These are phyloP conservation scores for Byssochlamys sp. DNA, from an alignment of 2,329 filamentous ascomycete species.

Conservation along the genomic window DNA sequence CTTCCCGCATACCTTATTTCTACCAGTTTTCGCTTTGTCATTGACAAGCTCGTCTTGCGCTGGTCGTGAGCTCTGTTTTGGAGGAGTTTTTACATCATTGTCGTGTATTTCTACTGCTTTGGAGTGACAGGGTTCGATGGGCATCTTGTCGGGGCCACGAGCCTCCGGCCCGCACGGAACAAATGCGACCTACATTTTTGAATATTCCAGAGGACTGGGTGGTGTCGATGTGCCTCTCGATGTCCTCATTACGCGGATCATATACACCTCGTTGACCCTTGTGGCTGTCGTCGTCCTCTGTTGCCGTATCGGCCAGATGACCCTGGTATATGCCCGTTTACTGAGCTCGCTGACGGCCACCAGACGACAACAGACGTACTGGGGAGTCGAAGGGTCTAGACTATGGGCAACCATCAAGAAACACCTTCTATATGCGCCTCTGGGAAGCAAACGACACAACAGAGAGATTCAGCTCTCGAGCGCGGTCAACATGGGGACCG, in stretches of 20 bases:
- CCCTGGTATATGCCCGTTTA: slow-evolving; percentile 36
- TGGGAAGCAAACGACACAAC: slow-evolving; percentile 68
- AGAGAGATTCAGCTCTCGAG: slow-evolving; percentile 59
- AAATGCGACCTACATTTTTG: slow-evolving; percentile 32
- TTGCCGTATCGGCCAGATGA: slow-evolving; percentile 34
- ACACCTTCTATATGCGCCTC: slow-evolving; percentile 50
- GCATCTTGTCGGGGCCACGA: slow-evolving; percentile 3
- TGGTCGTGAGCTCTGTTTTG: neutral
- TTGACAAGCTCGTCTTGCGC: neutral
- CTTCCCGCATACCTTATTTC: neutral
- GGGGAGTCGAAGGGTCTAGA: slow-evolving; percentile 32
- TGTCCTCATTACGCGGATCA: slow-evolving; percentile 29
- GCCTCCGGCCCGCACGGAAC: slow-evolving; percentile 15
- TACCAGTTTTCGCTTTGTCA: neutral
- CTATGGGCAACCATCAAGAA: slow-evolving; percentile 39
- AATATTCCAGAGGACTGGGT: slow-evolving; percentile 30
- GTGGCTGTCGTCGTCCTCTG: slow-evolving; percentile 30
- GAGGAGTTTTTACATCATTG: neutral
- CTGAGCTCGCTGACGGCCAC: slow-evolving; percentile 31
- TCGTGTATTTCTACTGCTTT: neutral
- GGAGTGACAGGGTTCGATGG: slow-evolving; percentile 6
- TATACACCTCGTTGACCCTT: slow-evolving; percentile 27
- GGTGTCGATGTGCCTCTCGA: slow-evolving; percentile 33
- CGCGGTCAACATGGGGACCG: slow-evolving; percentile 62
- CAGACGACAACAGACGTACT: slow-evolving; percentile 34